Evolutionary conservation across 345 rosid genomes (phyloP), one percentile per base, ranked within the genome.

Genomic region (Corymbia maculata): DNA sequence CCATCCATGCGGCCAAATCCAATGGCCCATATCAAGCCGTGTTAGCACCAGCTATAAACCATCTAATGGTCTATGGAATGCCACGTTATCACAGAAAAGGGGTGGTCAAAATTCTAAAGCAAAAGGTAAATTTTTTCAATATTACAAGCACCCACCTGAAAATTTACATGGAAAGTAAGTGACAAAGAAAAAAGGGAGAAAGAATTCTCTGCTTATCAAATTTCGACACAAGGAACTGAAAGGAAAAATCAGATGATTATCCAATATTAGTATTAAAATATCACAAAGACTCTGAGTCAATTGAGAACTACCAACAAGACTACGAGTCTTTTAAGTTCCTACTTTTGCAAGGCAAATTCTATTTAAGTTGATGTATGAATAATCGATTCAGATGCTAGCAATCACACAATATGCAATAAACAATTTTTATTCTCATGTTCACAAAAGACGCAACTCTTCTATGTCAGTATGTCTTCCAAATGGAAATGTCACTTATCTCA

Each of bases 311-410:
- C 0, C 0, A 5, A 55, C 61, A 55, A 55, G 28, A 55, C 1
- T 4, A 1, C 6, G 1, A 55, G 1, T 55, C 22, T 55, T 55
- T 55, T 1, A 55, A 55, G 13, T 22, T 8, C 28, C 61, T 0
- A 26, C 22, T 22, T 55, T 55, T 8, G 5, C 61, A 55, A 55
- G 61, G 11, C 0, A 55, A 22, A 22, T 22, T 55, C 28, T 22
- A 55, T 22, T 55, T 55, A 0, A 3, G 0, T 55, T 4, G 6
- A 55, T 55, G 3, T 0, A 22, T 22, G 22, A 0, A 55, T 22
- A 22, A 55, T 22, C 9, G 1, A 55, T 55, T 55, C 0, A 22
- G 22, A 7, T 55, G 12, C 28, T 21, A 55, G 0, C 9, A 10
- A 55, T 28, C 28, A 21, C 6, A 55, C 22, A 55, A 55, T 22